Evolutionary conservation across 1,284 basidiomycete species (phyloP).

Genomic region (Ustanciosporium gigantosporum): DNA sequence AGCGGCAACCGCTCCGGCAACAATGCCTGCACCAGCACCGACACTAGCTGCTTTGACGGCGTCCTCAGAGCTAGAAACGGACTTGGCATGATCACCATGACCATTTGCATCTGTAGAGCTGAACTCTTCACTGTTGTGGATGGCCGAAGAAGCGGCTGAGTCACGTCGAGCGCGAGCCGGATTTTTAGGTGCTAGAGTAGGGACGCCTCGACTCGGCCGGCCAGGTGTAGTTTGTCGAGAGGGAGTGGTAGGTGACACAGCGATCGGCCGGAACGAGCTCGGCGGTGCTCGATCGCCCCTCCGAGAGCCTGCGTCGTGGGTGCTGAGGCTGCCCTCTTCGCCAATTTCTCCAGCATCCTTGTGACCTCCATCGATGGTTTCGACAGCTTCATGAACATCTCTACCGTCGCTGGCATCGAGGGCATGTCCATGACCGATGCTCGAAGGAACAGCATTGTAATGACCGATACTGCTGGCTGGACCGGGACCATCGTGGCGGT

Average conservation of each 20-base stretch:
- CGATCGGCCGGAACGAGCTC: neutral
- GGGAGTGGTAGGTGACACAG: neutral
- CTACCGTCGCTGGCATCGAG: neutral
- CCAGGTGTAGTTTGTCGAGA: conserved; percentile 6
- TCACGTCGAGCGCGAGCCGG: conserved; percentile 5
- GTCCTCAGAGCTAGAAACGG: too few relatives aligned
- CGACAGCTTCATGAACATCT: conserved; percentile 18
- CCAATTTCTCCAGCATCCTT: too few relatives aligned
- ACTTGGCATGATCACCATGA: too few relatives aligned
- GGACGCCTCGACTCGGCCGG: conserved; percentile 8
- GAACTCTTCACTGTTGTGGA: too few relatives aligned
- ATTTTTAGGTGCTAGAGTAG: conserved; percentile 22
- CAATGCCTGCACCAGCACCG: too few relatives aligned
- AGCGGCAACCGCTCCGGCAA: too few relatives aligned
- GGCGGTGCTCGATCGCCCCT: neutral
- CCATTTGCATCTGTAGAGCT: too few relatives aligned
- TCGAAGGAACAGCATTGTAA: conserved; percentile 21
- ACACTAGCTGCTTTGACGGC: too few relatives aligned
- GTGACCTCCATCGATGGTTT: conserved; percentile 27
- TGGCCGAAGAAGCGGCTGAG: neutral
- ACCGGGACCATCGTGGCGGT: conserved; percentile 29
- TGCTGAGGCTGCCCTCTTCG: too few relatives aligned
- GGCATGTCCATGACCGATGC: conserved; percentile 18
- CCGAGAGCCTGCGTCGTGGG: neutral
- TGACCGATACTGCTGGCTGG: conserved; percentile 42